Percentiles rank a stretch among this genome's conserved stretches.
Conservation (phyloP, 805 yeast species). For the Wickerhamiella parazyma region DNA sequence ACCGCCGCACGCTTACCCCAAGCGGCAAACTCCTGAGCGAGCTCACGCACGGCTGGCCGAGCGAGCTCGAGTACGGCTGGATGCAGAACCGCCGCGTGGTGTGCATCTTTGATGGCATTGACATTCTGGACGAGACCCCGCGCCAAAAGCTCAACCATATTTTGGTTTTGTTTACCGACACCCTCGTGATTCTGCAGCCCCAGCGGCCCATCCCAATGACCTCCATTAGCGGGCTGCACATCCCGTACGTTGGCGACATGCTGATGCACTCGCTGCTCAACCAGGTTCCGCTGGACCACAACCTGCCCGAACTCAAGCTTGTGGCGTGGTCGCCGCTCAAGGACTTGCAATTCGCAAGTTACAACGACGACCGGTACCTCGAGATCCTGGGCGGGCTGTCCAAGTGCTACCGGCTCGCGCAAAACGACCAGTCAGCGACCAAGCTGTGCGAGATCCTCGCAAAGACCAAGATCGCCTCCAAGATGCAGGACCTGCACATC, state of each 20-base stretch:
- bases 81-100: conserved; percentile 62
- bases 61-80: conserved; percentile 81
- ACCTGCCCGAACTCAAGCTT: conserved; percentile 59
- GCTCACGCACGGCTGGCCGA: conserved; percentile 77
- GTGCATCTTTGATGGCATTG: conserved; percentile 45
- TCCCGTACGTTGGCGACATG: conserved; percentile 60
- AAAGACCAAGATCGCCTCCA: conserved; percentile 60
- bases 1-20: conserved; percentile 69
- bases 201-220: conserved; percentile 34
- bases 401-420: conserved; percentile 19
- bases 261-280: conserved; percentile 83
- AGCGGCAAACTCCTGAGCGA: conserved; percentile 81
- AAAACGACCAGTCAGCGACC: conserved; percentile 21
- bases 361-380: conserved; percentile 13
- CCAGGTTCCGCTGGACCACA: conserved; percentile 50
- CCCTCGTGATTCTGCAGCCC: conserved; percentile 43
- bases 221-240: conserved; percentile 24
- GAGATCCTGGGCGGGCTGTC: conserved; percentile 11
- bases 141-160: conserved; percentile 32
- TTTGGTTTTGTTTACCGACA: conserved; percentile 69
- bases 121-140: conserved; percentile 22
- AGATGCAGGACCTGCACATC: conserved; percentile 75
- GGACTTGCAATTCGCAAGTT: conserved; percentile 28
- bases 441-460: conserved; percentile 44
- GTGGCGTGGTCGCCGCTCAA: conserved; percentile 51